These are phyloP conservation scores for Prunus persica DNA, from an alignment of 306 rosid species.

Conservation along the genomic window Prunus_persica_NCBIv2 NC_034009.1:47273001-47273500, in stretches of 20 bases:
- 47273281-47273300: not conserved
- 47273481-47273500: not conserved
- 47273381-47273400: not conserved
- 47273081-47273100: not conserved
- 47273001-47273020: conserved; percentile 1
- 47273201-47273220: not conserved
- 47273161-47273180: not conserved
- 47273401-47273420: not conserved
- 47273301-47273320: not conserved
- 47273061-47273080: not conserved
- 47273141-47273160: not conserved
- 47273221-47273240: not conserved
- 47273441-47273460: not conserved
- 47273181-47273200: not conserved
- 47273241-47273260: not conserved
- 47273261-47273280: not conserved
- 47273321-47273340: not conserved
- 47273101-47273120: not conserved
- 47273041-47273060: not conserved
- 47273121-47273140: not conserved
- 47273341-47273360: not conserved
- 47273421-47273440: not conserved
- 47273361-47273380: not conserved
- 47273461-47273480: not conserved
- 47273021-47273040: not conserved